phyloP scores from a whole-genome alignment of 75 land plant species.

The Selaginella tamariscina region DNA sequence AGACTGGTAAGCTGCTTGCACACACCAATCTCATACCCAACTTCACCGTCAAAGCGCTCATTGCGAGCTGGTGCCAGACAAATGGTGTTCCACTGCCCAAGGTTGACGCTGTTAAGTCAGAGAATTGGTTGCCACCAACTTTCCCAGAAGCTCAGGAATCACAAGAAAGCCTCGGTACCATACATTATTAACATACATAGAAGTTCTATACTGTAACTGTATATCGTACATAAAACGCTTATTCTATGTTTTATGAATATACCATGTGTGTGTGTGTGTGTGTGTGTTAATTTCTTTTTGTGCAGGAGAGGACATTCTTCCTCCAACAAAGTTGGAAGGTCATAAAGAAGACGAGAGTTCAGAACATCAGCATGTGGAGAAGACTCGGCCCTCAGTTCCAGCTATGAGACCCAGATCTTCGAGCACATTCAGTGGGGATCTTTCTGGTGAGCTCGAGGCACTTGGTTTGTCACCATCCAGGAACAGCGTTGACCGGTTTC shows the following conservation, averaged over 20 bases:
- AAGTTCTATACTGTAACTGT: no score
- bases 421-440: neutral
- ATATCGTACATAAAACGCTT: no score
- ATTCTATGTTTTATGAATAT: no score
- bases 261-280: no score
- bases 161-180: no score
- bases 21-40: constrained; percentile 47
- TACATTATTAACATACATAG: no score
- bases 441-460: neutral
- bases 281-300: no score
- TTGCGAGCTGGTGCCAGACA: constrained; percentile 43
- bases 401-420: neutral
- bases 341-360: no score
- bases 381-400: neutral
- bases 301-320: no score
- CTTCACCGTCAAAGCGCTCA: constrained; percentile 50
- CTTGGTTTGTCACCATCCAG: neutral
- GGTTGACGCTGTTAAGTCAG: neutral
- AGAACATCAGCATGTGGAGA: no score
- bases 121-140: neutral
- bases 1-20: constrained; percentile 34
- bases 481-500: neutral
- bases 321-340: no score
- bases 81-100: constrained; percentile 20
- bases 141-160: neutral